Base-by-base conservation (phyloP, 2,329 filamentous ascomycete genomes). In the Colletotrichum musicola region DNA sequence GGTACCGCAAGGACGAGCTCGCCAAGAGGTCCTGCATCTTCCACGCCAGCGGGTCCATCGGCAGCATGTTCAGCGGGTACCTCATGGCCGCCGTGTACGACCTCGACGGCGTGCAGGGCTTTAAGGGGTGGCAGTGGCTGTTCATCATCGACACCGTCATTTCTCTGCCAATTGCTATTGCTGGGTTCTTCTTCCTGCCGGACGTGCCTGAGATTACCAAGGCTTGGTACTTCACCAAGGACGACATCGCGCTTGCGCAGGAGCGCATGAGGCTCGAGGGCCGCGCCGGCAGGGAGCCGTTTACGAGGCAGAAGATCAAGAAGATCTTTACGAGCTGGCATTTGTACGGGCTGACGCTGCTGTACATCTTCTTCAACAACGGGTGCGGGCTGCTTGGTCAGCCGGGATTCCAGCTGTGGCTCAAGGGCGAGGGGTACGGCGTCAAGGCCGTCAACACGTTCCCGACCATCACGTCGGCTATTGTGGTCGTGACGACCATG, bases 311-410 rank as follows among this genome's bases (percentile, higher is more conserved):
- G 77, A 91, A 89, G 76, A 73, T 92, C 46, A 83, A 82, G 75
- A 87, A 85, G 72, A 91, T 92, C 18, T 86, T 91, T 64, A 81
- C 82, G 0, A 87, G 85, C 6, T 92, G 90, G 90, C 89, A 90
- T 70, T 87, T 92, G 1, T 92, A 89, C 63, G 71, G 85, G 0
- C 78, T 92, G 3, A 84, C 83, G 0, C 62, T 87, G 0, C 76
- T 91, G 1, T 92, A 92, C 74, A 82, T 91, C 74, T 84, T 86
- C 49, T 92, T 91, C 80, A 90, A 90, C 76, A 92, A 92, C 72
- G 88, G 84, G 2, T 72, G 70, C 18, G 81, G 78, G 2, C 79
- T 81, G 2, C 75, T 78, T 9, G 80, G 81, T 18, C 85, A 88
- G 74, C 89, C 89, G 0, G 83, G 86, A 0, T 91, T 91, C 71